Base-by-base conservation (phyloP, 768 basidiomycete genomes). In the Mycena epipterygia region DNA sequence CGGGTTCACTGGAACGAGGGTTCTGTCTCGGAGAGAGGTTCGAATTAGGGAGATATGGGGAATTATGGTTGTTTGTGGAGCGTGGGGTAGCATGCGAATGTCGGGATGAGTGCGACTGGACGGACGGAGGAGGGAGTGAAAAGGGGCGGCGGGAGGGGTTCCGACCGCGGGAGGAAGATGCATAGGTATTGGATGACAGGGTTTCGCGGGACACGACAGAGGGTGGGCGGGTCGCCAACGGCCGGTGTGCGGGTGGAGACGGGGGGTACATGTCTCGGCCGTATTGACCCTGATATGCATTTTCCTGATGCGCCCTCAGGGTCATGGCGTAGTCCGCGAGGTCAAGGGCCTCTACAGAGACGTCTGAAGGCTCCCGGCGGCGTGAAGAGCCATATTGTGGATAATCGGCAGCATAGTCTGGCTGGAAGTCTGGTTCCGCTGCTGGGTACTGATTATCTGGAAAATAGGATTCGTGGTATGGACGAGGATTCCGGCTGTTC, bases 291-390 rank as follows among this genome's bases (percentile, higher is more conserved):
- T 75, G 44, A 60, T 69, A 70, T 67, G 73, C 46, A 60, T 79
- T 73, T 52, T 76, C 72, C 75, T 80, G 79, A 68, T 84, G 78
- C 37, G 80, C 61, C 44, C 83, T 80, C 27, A 91, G 82, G 23
- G 88, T 88, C 68, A 77, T 81, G 9, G 90, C 84, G 79, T 92
- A 93, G 77, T 92, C 92, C 35, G 91, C 91, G 27, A 93, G 84
- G 79, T 93, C 92, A 63, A 92, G 85, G 3, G 91, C 91, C 76
- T 93, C 91, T 1, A 92, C 86, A 63, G 90, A 91, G 30, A 84
- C 86, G 67, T 92, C 91, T 8, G 91, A 90, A 5, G 86, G 81
- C 67, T 91, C 89, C 68, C 87, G 79, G 32, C 81, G 79, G 53
- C 76, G 79, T 14, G 68, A 71, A 27, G 67, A 64, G 42, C 67